Evolutionary conservation across 2,329 filamentous ascomycete species (phyloP).

Genomic region (Dryadomyces quercivorus): DNA sequence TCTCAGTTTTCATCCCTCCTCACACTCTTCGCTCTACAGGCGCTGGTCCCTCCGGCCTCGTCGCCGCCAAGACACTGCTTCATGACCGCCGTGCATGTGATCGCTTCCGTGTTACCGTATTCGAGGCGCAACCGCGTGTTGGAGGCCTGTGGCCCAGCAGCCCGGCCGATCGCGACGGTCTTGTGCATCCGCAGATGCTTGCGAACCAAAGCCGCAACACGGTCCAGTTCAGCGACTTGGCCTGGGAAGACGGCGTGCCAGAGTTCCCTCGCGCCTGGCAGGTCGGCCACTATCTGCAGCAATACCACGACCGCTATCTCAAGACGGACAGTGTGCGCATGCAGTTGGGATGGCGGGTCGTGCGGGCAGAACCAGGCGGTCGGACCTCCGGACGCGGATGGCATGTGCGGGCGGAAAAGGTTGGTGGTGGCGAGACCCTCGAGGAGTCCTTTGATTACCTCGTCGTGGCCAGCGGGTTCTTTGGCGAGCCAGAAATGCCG

Average conservation of each 20-base stretch:
- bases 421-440: not conserved
- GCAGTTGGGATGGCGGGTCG: conserved; percentile 35
- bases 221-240: conserved; percentile 58
- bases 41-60: conserved; percentile 56
- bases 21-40: conserved; percentile 28
- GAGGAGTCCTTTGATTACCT: conserved; percentile 51
- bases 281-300: conserved; percentile 58
- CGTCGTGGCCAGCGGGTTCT: conserved; percentile 65
- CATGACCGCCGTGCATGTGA: conserved; percentile 36
- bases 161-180: conserved; percentile 33
- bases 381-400: conserved; percentile 21
- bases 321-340: conserved; percentile 24
- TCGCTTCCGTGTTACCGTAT: conserved; percentile 56
- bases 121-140: conserved; percentile 51
- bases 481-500: conserved; percentile 48
- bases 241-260: conserved; percentile 47
- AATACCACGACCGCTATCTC: conserved; percentile 50
- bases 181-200: conserved; percentile 54
- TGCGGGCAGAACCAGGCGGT: conserved; percentile 22
- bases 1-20: not conserved
- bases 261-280: conserved; percentile 68
- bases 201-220: conserved; percentile 70
- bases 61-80: conserved; percentile 61
- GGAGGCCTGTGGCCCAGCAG: conserved; percentile 67
- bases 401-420: conserved; percentile 20